phyloP scores from a whole-genome alignment of 345 rosid species.

The Salix dunnii region DNA sequence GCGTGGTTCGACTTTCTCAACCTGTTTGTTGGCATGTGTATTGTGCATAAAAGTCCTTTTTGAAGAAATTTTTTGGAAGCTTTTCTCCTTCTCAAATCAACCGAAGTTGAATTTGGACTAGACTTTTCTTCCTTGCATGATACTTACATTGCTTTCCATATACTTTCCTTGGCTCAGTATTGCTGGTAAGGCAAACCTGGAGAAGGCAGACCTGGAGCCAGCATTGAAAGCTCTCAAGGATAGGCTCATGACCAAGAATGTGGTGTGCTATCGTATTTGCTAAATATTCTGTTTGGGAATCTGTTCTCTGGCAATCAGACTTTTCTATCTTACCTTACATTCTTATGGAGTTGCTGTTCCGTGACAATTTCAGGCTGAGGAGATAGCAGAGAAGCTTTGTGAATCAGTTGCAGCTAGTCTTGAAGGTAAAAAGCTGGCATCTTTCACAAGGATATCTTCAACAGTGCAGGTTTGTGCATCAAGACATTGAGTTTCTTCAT shows the following conservation, averaged over 20 bases:
- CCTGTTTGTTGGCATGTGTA: background rate
- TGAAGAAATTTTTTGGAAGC: background rate
- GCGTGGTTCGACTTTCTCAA: background rate
- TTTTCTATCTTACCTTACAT: background rate
- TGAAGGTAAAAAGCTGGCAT: slow-evolving; percentile 92
- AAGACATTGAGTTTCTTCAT: background rate
- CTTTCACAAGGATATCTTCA: slow-evolving; percentile 94
- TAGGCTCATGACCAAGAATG: slow-evolving; percentile 98
- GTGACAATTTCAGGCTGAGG: slow-evolving; percentile 70
- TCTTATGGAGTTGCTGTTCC: slow-evolving; percentile 6
- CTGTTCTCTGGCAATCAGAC: slow-evolving; percentile 1
- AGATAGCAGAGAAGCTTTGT: slow-evolving; percentile 96
- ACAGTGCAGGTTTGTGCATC: slow-evolving; percentile 71
- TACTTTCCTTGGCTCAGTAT: slow-evolving; percentile 49
- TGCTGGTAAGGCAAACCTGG: slow-evolving; percentile 97
- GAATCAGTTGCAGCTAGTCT: slow-evolving; percentile 96
- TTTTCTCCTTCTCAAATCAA: background rate
- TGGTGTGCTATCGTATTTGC: slow-evolving; percentile 49
- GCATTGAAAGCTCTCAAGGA: slow-evolving; percentile 95
- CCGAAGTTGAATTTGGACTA: background rate
- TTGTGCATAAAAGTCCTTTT: background rate
- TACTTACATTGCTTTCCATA: background rate
- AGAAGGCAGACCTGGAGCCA: slow-evolving; percentile 86
- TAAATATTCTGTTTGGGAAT: background rate
- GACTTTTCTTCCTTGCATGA: background rate